phyloP scores from a whole-genome alignment of 139 green algal species.

The Volvox reticuliferus region DNA sequence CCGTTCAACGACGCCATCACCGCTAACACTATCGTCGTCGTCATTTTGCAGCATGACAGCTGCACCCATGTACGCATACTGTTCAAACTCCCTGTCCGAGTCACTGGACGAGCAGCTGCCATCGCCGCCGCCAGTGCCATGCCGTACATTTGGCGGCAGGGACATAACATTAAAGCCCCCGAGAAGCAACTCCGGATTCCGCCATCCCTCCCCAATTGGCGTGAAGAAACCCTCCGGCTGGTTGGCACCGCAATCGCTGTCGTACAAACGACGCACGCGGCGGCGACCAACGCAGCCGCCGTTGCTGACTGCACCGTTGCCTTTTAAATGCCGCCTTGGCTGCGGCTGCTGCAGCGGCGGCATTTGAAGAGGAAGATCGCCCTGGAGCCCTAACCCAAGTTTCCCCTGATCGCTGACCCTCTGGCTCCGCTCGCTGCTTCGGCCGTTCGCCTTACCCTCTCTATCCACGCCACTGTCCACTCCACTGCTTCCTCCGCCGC shows the following conservation, averaged over 20 bases:
- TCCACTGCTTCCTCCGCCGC: background rate
- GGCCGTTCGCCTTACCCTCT: too few relatives aligned
- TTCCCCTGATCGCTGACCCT: too few relatives aligned
- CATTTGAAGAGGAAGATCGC: background rate
- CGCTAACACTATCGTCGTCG: background rate
- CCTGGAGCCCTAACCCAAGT: too few relatives aligned
- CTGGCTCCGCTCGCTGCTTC: too few relatives aligned
- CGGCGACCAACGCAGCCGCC: background rate
- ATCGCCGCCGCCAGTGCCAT: background rate
- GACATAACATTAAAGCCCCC: background rate
- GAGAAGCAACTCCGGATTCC: background rate
- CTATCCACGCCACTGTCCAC: too few relatives aligned
- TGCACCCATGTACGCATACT: constrained; percentile 23
- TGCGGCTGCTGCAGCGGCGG: background rate
- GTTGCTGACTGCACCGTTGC: background rate
- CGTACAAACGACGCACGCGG: background rate
- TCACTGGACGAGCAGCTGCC: constrained; percentile 8
- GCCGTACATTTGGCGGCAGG: background rate
- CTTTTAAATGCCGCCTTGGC: background rate
- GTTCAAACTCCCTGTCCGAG: background rate
- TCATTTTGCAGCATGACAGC: constrained; percentile 3
- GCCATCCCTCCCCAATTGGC: background rate
- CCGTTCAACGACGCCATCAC: background rate
- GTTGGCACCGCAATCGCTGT: background rate
- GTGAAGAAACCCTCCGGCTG: background rate